Evolutionary conservation across 2,329 filamentous ascomycete species (phyloP).

Genomic region (Elsinoe fawcettii): DNA sequence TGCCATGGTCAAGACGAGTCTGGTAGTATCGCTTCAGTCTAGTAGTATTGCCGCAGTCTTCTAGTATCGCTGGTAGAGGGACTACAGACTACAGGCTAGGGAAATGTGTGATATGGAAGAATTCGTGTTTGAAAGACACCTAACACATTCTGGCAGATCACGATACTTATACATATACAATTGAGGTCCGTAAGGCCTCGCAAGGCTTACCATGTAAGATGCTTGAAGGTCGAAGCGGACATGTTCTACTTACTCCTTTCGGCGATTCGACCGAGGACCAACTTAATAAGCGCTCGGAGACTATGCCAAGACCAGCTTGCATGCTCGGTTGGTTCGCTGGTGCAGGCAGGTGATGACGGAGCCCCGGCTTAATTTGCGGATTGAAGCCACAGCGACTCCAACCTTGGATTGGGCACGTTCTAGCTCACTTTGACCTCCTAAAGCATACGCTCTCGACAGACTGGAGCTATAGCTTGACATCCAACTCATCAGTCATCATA

Average conservation of each 20-base stretch:
- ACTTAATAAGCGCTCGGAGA: not conserved
- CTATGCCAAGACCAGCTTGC: not conserved
- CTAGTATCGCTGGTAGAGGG: no score
- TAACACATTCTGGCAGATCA: not conserved
- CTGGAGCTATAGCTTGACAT: not conserved
- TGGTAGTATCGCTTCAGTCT: no score
- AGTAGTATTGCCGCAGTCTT: no score
- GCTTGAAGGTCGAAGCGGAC: not conserved
- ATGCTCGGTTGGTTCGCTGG: not conserved
- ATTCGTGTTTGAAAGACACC: no score
- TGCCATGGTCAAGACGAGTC: no score
- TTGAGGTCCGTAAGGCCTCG: not conserved
- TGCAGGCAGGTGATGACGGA: not conserved
- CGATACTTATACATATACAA: not conserved
- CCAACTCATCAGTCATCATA: not conserved
- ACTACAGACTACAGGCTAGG: not conserved
- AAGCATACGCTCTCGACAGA: not conserved
- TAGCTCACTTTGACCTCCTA: slow-evolving; percentile 2
- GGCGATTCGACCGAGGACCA: not conserved
- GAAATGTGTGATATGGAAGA: not conserved
- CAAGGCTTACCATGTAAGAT: not conserved
- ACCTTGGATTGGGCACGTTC: slow-evolving; percentile 5
- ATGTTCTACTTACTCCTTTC: not conserved
- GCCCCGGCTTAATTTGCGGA: slow-evolving; percentile 13
- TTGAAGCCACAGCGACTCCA: slow-evolving; percentile 5